Conservation (phyloP, 2,329 filamentous ascomycete genomes). For the Clonostachys solani region DNA sequence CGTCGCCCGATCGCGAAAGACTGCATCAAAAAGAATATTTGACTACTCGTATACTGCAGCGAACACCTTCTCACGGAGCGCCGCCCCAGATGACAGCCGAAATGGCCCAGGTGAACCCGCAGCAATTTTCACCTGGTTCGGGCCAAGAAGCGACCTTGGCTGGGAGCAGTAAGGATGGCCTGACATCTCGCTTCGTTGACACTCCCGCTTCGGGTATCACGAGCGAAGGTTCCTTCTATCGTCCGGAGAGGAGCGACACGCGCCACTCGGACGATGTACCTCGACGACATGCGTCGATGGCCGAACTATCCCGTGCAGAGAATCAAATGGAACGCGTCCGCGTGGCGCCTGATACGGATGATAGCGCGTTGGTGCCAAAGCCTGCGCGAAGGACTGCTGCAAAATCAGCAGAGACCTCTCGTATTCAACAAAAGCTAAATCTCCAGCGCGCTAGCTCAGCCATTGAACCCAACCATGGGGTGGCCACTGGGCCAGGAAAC, state of each 20-base stretch:
- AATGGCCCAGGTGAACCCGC: slow-evolving; percentile 29
- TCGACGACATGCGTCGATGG: slow-evolving; percentile 36
- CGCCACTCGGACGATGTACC: slow-evolving; percentile 23
- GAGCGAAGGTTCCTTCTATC: slow-evolving; percentile 48
- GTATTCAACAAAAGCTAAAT: slow-evolving; percentile 73
- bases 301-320: slow-evolving; percentile 20
- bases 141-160: slow-evolving; percentile 12
- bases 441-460: slow-evolving; percentile 69
- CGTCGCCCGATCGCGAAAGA: slow-evolving; percentile 31
- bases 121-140: slow-evolving; percentile 22
- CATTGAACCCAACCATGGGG: slow-evolving; percentile 57
- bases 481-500: slow-evolving; percentile 13
- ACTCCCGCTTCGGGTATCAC: slow-evolving; percentile 42
- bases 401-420: slow-evolving; percentile 50
- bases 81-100: slow-evolving; percentile 63
- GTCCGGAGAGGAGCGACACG: slow-evolving; percentile 21
- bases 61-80: slow-evolving; percentile 56
- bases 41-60: slow-evolving; percentile 62
- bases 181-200: slow-evolving; percentile 59
- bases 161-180: slow-evolving; percentile 34
- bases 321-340: slow-evolving; percentile 14
- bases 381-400: slow-evolving; percentile 31
- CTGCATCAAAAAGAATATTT: slow-evolving; percentile 59
- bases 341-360: slow-evolving; percentile 21
- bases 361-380: slow-evolving; percentile 43